Base-by-base conservation (phyloP, 345 rosid species). In the Bruguiera parviflora region DNA sequence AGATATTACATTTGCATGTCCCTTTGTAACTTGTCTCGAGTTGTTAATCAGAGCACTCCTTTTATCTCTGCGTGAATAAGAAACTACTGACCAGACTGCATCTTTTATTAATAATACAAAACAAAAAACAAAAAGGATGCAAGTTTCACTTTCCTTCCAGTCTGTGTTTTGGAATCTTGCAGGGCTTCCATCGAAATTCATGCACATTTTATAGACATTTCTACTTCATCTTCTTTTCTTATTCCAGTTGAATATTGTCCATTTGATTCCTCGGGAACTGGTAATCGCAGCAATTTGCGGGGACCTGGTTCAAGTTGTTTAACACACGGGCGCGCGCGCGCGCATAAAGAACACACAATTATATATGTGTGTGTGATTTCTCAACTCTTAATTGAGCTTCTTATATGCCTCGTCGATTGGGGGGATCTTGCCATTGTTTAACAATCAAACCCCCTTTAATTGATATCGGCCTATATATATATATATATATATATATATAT, bases 171-270 rank as follows among this genome's bases (percentile, higher is more conserved):
- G 61, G 79, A 74, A 56, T 27, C 55, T 63, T 59, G 31, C 72
- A 69, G 35, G 65, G 69, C 67, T 74, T 72, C 77, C 71, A 32
- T 61, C 61, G 32, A 49, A 66, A 55, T 68, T 71, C 61, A 49
- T 22, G 19, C 69, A 46, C 27, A 2, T 69, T 79, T 61, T 49
- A 49, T 66, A 62, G 33, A 35, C 67, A 63, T 75, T 78, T 80
- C 77, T 68, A 73, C 68, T 68, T 71, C 68, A 68, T 71, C 71
- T 78, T 77, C 80, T 83, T 71, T 73, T 71, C 58, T 73, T 21
- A 69, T 33, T 53, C 60, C 47, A 39, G 43, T 55, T 33, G 52
- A 76, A 61, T 28, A 28, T 53, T 18, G 74, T 73, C 68, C 8
- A 33, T 25, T 25, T 61, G 63, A 59, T 63, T 71, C 64, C 72